phyloP scores from a whole-genome alignment of 2,329 filamentous ascomycete species.

The Xylariaceae sp. region DNA sequence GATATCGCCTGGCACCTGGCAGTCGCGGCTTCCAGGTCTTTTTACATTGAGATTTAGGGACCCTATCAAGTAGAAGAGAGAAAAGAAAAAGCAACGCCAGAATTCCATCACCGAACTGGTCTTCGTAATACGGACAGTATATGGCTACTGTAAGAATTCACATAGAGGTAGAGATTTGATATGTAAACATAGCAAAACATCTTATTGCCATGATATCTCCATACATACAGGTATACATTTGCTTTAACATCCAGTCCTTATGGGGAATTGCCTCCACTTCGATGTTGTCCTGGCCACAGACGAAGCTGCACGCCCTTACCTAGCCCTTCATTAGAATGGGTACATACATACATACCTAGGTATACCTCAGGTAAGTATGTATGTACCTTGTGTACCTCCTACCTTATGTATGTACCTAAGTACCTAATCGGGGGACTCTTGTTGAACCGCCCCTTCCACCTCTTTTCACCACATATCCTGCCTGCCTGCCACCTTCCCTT shows the following conservation, averaged over 20 bases:
- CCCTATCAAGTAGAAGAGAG: neutral
- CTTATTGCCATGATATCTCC: too few species aligned
- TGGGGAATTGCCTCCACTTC: neutral
- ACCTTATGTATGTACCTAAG: neutral
- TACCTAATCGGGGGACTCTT: neutral
- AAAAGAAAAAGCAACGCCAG: too few species aligned
- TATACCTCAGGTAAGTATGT: too few species aligned
- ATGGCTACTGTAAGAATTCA: too few species aligned
- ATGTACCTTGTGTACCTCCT: too few species aligned
- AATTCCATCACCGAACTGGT: too few species aligned
- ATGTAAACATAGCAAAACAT: too few species aligned
- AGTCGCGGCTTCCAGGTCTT: neutral
- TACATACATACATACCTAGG: too few species aligned
- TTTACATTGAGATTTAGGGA: neutral
- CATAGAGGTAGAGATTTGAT: too few species aligned
- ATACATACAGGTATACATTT: too few species aligned
- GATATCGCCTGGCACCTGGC: too few species aligned
- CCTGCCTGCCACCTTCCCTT: conserved; percentile 10
- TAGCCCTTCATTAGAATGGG: neutral
- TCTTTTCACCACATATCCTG: conserved; percentile 12
- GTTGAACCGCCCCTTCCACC: conserved; percentile 14
- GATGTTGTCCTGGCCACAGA: neutral
- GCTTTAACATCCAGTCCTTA: neutral
- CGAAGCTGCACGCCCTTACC: neutral
- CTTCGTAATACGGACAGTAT: too few species aligned